Evolutionary conservation across 495 filamentous ascomycete species (phyloP).

Genomic region (Echria macrotheca): DNA sequence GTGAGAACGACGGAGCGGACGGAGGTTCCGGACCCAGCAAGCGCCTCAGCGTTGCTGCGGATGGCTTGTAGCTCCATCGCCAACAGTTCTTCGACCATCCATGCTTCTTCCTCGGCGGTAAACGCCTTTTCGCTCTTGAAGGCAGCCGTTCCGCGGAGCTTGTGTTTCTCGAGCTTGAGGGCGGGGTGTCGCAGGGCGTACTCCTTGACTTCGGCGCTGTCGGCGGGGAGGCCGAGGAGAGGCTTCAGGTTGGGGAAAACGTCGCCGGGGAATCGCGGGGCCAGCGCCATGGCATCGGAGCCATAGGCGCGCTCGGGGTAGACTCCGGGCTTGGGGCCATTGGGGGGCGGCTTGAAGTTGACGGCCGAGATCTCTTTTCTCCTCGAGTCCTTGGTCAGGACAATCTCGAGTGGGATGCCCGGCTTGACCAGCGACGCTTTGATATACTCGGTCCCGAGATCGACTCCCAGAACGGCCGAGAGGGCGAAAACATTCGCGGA

Average conservation of each 20-base stretch:
- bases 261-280: conserved; percentile 83
- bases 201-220: conserved; percentile 55
- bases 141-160: conserved; percentile 63
- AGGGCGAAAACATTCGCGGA: conserved; percentile 46
- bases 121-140: conserved; percentile 70
- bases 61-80: conserved; percentile 95
- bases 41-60: conserved; percentile 72
- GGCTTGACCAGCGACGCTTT: conserved; percentile 97
- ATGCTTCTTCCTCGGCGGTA: conserved; percentile 60
- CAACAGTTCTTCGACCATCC: conserved; percentile 85
- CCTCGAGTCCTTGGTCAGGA: conserved; percentile 96
- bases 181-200: conserved; percentile 72
- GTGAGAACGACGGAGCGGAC: conserved; percentile 84
- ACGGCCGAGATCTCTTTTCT: conserved; percentile 90
- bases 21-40: conserved; percentile 72
- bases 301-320: conserved; percentile 92
- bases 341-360: conserved; percentile 79
- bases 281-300: conserved; percentile 80
- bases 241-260: conserved; percentile 90
- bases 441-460: conserved; percentile 94
- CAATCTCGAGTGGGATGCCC: conserved; percentile 95
- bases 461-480: conserved; percentile 80
- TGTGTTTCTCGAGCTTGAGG: conserved; percentile 48
- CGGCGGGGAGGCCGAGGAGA: conserved; percentile 66
- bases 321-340: conserved; percentile 47